Evolutionary conservation across 2,329 filamentous ascomycete genomes (phyloP), one percentile per base, ranked within the genome.

Genomic region (Alternaria arborescens): DNA sequence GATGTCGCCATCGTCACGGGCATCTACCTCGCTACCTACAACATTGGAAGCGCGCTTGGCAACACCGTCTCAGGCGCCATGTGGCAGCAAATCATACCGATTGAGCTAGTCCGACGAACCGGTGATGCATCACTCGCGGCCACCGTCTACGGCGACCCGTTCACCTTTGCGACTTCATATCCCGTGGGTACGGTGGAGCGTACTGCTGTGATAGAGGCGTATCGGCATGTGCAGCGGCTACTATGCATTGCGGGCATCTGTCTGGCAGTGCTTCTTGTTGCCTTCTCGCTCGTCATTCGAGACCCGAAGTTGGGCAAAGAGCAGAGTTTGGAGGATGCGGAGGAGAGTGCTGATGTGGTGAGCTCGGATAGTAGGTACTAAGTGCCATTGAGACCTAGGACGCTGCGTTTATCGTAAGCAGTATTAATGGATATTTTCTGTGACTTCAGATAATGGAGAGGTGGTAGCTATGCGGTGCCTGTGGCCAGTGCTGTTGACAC

Each of bases 1-100:
- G 56, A 89, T 67, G 80, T 90, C 32, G 88, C 88, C 43, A 85
- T 89, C 63, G 84, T 90, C 64, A 90, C 87, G 0, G 87, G 85
- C 41, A 74, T 90, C 18, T 90, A 85, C 71, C 83, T 90, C 3
- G 85, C 87, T 16, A 83, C 80, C n/a, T 89, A 89, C 78, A 87
- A 87, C 71, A 82, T 89, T 40, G 88, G 88, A 30, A 87, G 83
- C 5, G 87, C 87, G 1, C 73, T 89, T 1, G 87, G 88, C 22
- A 85, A 85, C 70, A 82, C 85, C 16, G 83, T 89, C 26, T 87
- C 87, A 0, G 87, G 87, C 14, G 85, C 86, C 20, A 83, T 90
- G 62, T 89, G 87, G 87, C 85, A 84, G 0, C 86, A 89, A 69
- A 77, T 44, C 34, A 24, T 77, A 5, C 86, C 85, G 2, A 58